Percentiles rank a stretch among this genome's conserved stretches.
Conservation (phyloP, 2,329 filamentous ascomycete genomes). For the Xylariales sp. region DNA sequence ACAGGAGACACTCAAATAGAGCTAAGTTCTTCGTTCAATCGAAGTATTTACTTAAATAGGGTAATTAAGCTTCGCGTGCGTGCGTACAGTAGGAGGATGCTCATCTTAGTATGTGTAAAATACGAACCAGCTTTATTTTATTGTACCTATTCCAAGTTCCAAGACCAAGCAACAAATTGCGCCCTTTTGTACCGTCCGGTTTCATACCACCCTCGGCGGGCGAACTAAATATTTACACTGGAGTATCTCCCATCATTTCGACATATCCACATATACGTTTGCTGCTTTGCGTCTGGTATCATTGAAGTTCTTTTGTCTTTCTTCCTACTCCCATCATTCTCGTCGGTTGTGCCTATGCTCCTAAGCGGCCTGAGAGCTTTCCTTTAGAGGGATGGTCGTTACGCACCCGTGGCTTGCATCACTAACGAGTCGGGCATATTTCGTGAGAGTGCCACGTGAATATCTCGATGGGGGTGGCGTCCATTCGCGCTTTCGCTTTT, state of each 20-base stretch:
- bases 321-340: not conserved
- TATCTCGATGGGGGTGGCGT: conserved; percentile 69
- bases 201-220: conserved; percentile 12
- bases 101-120: not conserved
- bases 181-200: conserved; percentile 18
- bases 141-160: conserved; percentile 10
- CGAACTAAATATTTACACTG: conserved; percentile 30
- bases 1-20: not conserved
- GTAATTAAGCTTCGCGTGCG: not conserved
- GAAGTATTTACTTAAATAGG: not conserved
- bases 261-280: conserved; percentile 8
- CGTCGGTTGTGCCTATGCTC: too few relatives aligned
- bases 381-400: conserved; percentile 51
- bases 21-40: not conserved
- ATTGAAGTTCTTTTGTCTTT: conserved; percentile 15
- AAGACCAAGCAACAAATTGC: conserved; percentile 5
- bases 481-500: conserved; percentile 68
- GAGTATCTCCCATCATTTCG: conserved; percentile 12
- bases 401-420: conserved; percentile 70
- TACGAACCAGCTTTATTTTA: conserved; percentile 2
- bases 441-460: conserved; percentile 73
- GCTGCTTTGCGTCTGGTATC: conserved; percentile 21
- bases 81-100: not conserved
- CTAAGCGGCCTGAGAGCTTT: not conserved
- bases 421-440: conserved; percentile 72